A percentile compares a stretch with the other conserved stretches of the same genome.
phyloP scores from a whole-genome alignment of 2,329 filamentous ascomycete genomes.

The Sarocladium kiliense region DNA sequence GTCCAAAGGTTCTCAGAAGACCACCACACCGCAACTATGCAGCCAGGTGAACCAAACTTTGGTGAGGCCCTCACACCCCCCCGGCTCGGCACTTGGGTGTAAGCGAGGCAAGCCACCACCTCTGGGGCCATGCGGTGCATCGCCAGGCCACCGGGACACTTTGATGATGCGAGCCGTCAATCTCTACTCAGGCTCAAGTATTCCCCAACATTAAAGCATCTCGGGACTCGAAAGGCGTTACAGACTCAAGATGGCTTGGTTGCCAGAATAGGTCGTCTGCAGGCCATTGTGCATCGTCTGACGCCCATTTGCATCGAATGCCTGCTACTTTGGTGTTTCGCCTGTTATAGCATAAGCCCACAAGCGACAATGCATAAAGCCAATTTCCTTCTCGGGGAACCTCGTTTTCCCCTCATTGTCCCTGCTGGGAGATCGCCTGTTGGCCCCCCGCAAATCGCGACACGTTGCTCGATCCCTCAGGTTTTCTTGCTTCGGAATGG shows the following conservation, averaged over 20 bases:
- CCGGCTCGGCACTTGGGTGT: constrained; percentile 3
- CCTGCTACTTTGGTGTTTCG: background rate
- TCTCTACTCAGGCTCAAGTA: no score
- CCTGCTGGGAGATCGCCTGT: background rate
- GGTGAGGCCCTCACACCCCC: background rate
- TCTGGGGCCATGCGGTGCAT: background rate
- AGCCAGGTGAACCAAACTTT: background rate
- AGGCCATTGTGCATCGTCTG: background rate
- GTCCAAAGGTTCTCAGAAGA: background rate
- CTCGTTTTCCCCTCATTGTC: background rate
- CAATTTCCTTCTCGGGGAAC: background rate
- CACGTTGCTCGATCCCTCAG: background rate
- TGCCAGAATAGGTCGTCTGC: background rate
- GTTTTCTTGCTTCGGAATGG: background rate
- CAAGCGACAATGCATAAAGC: background rate
- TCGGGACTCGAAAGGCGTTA: no score
- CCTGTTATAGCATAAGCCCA: background rate
- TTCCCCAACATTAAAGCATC: no score
- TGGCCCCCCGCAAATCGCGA: background rate
- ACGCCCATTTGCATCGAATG: background rate
- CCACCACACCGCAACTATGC: constrained; percentile 3
- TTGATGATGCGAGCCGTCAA: background rate
- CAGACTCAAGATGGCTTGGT: no score
- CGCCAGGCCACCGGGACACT: background rate
- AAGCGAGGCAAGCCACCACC: constrained; percentile 4